These are phyloP conservation scores for Hypoxylon sp. DNA, from an alignment of 2,329 filamentous ascomycete species.

Conservation along the genomic window DNA sequence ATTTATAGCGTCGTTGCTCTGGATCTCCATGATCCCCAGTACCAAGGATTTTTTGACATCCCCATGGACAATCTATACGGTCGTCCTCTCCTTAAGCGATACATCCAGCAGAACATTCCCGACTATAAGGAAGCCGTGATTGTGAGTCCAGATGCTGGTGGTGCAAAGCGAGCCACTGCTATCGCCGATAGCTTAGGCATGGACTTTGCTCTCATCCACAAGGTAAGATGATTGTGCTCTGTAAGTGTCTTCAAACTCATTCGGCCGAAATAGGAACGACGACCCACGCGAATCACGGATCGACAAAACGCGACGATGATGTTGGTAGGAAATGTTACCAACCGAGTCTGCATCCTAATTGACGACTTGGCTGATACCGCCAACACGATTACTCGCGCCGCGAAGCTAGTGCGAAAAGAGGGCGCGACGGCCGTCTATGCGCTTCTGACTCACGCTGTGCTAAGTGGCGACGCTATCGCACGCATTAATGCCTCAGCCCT, in stretches of 20 bases:
- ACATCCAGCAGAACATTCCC: slow-evolving; percentile 82
- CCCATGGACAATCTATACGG: slow-evolving; percentile 98
- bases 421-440: slow-evolving; percentile 92
- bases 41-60: slow-evolving; percentile 98
- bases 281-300: slow-evolving; percentile 86
- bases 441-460: slow-evolving; percentile 90
- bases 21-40: slow-evolving; percentile 95
- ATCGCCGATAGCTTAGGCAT: slow-evolving; percentile 94
- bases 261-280: slow-evolving; percentile 72
- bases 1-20: slow-evolving; percentile 81
- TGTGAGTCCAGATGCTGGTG: slow-evolving; percentile 94
- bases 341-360: slow-evolving; percentile 85
- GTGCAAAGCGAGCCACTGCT: slow-evolving; percentile 93
- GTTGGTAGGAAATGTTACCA: slow-evolving; percentile 85
- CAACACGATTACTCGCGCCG: slow-evolving; percentile 95
- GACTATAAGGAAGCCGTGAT: slow-evolving; percentile 88
- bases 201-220: slow-evolving; percentile 98
- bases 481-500: slow-evolving; percentile 92
- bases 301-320: slow-evolving; percentile 95
- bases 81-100: slow-evolving; percentile 74
- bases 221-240: slow-evolving; percentile 65
- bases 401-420: slow-evolving; percentile 95
- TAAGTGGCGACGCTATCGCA: slow-evolving; percentile 93
- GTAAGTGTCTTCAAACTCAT: slow-evolving; percentile 48
- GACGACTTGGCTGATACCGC: slow-evolving; percentile 96